These are phyloP conservation scores for Acanthamoeba sp. DNA, from an alignment of 208 protist species.

Conservation along the genomic window DNA sequence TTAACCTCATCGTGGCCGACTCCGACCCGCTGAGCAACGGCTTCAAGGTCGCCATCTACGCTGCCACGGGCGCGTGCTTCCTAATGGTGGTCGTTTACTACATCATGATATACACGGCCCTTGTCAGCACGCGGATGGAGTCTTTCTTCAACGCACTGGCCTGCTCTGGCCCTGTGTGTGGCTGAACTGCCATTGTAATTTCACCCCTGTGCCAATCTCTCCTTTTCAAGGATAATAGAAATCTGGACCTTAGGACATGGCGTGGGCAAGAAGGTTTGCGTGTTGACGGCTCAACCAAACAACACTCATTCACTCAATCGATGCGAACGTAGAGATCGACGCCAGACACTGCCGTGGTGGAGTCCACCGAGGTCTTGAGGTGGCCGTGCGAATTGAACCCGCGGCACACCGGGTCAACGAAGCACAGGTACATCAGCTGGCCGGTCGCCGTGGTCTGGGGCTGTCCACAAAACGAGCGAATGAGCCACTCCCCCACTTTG, in stretches of 20 bases:
- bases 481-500: not conserved
- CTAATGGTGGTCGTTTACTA: not conserved
- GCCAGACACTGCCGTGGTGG: not conserved
- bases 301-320: not conserved
- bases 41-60: constrained; percentile 11
- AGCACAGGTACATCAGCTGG: constrained; percentile 67
- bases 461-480: not conserved
- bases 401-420: constrained; percentile 12
- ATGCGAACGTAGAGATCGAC: not conserved
- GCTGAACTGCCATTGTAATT: no score
- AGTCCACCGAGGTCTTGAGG: constrained; percentile 15
- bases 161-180: no score
- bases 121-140: no score
- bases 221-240: no score
- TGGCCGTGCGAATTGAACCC: constrained; percentile 59
- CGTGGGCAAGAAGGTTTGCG: no score
- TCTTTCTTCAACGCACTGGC: no score
- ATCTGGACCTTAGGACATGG: no score
- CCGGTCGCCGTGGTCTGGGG: not conserved
- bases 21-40: not conserved
- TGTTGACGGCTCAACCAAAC: no score
- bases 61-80: not conserved
- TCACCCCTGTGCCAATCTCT: no score
- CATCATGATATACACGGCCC: no score
- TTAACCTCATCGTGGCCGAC: constrained; percentile 59